These are phyloP conservation scores for Coemansia sp. DNA, from an alignment of 192 early-diverging fungal genomes.

Conservation along the genomic window DNA sequence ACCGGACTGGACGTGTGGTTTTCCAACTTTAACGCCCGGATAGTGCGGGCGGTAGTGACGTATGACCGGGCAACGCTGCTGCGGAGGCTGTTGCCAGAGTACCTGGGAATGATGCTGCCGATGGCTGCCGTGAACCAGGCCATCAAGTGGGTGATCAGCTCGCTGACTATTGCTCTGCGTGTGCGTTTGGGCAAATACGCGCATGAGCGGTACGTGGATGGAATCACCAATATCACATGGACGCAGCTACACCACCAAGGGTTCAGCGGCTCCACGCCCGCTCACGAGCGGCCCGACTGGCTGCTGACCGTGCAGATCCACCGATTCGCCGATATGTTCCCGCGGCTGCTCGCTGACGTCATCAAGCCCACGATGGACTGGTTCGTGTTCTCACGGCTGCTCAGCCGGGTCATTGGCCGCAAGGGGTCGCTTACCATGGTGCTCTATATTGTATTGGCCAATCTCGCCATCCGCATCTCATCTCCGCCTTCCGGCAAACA, in stretches of 20 bases:
- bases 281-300: slow-evolving; percentile 47
- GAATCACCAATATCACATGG: slow-evolving; percentile 54
- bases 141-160: slow-evolving; percentile 52
- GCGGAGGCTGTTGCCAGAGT: slow-evolving; percentile 49
- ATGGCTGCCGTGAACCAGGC: slow-evolving; percentile 53
- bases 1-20: slow-evolving; percentile 54
- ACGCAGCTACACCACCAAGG: slow-evolving; percentile 43
- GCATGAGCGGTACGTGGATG: slow-evolving; percentile 50
- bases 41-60: slow-evolving; percentile 42
- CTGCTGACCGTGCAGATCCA: slow-evolving; percentile 55
- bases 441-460: slow-evolving; percentile 42
- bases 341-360: slow-evolving; percentile 45
- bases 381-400: slow-evolving; percentile 50
- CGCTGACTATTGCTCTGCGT: slow-evolving; percentile 48
- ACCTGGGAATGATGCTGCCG: slow-evolving; percentile 48
- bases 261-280: slow-evolving; percentile 18
- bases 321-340: slow-evolving; percentile 53
- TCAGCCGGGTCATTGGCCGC: slow-evolving; percentile 45
- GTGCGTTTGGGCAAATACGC: slow-evolving; percentile 46
- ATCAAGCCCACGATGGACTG: slow-evolving; percentile 51
- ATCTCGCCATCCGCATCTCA: slow-evolving; percentile 32
- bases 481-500: slow-evolving; percentile 46
- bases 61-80: slow-evolving; percentile 40
- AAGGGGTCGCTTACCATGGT: slow-evolving; percentile 51
- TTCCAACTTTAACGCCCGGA: slow-evolving; percentile 49